Percentiles rank a stretch among this genome's conserved stretches.
phyloP scores from a whole-genome alignment of 768 basidiomycete species.

The Rhizopogon vesiculosus region DNA sequence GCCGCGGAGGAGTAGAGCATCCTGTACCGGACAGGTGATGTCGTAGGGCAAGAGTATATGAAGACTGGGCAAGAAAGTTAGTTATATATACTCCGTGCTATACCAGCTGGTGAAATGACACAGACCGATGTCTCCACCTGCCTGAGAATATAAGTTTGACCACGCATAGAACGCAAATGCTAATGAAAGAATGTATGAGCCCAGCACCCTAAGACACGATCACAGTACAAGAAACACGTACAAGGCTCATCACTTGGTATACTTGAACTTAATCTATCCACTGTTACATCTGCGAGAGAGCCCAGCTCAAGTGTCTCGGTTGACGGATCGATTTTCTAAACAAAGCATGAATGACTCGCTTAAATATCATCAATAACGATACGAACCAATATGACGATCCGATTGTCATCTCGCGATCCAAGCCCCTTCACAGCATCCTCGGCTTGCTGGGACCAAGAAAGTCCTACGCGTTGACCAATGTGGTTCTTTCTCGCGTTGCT shows the following conservation, averaged over 20 bases:
- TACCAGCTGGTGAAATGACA: slow-evolving; percentile 12
- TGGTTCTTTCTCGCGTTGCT: slow-evolving; percentile 52
- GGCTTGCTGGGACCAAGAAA: slow-evolving; percentile 65
- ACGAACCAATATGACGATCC: slow-evolving; percentile 65
- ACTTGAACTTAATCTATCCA: slow-evolving; percentile 40
- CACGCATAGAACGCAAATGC: slow-evolving; percentile 67
- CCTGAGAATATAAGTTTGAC: slow-evolving; percentile 39
- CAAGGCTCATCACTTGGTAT: slow-evolving; percentile 60
- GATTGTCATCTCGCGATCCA: slow-evolving; percentile 39
- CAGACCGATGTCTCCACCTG: slow-evolving; percentile 56
- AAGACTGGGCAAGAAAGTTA: slow-evolving; percentile 49
- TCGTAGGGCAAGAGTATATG: slow-evolving; percentile 87
- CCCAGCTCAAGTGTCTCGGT: slow-evolving; percentile 55
- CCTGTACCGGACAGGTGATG: slow-evolving; percentile 75
- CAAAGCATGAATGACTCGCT: neutral
- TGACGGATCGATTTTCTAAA: slow-evolving; percentile 61
- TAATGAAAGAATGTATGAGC: slow-evolving; percentile 6
- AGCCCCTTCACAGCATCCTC: slow-evolving; percentile 62
- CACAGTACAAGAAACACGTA: slow-evolving; percentile 13
- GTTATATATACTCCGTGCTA: neutral
- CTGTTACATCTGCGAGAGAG: slow-evolving; percentile 33
- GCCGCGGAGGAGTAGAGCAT: slow-evolving; percentile 87
- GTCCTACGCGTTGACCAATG: slow-evolving; percentile 54
- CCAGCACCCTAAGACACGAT: neutral
- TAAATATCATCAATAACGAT: neutral